These are phyloP conservation scores for Metarhizium humberi DNA, from an alignment of 2,329 filamentous ascomycete genomes.

Conservation along the genomic window DNA sequence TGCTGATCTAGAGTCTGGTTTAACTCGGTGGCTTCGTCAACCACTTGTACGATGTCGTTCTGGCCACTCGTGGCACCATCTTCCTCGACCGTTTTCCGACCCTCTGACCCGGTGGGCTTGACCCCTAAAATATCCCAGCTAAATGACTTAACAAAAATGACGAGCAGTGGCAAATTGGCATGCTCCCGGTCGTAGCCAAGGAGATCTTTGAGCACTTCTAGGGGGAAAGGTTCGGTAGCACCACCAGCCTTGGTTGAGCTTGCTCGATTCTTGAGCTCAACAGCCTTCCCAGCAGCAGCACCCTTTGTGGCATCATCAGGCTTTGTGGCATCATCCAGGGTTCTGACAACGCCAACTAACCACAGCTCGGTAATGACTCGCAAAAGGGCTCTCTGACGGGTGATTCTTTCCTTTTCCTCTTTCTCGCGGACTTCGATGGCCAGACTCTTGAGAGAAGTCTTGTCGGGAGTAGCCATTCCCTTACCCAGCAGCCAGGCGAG, in stretches of 20 bases:
- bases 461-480: constrained; percentile 85
- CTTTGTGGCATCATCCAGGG: constrained; percentile 57
- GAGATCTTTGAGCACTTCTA: constrained; percentile 96
- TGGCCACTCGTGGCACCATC: constrained; percentile 56
- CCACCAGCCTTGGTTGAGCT: constrained; percentile 48
- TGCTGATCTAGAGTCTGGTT: constrained; percentile 53
- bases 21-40: constrained; percentile 36
- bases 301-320: constrained; percentile 56
- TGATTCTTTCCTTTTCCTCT: constrained; percentile 89
- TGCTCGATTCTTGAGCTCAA: constrained; percentile 46
- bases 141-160: constrained; percentile 93
- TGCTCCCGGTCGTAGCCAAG: constrained; percentile 91
- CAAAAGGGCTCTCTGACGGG: constrained; percentile 75
- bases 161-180: constrained; percentile 79
- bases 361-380: constrained; percentile 92
- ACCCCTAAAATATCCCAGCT: constrained; percentile 91
- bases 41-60: constrained; percentile 31
- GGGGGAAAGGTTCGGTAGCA: constrained; percentile 81
- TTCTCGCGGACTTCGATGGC: constrained; percentile 77
- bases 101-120: constrained; percentile 59
- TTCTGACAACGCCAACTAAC: constrained; percentile 82
- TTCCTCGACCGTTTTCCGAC: constrained; percentile 75
- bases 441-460: constrained; percentile 68
- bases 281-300: constrained; percentile 48
- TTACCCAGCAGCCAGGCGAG: constrained; percentile 89